Base-by-base conservation (phyloP, 2,329 filamentous ascomycete species). In the Triangularia setosa region DNA sequence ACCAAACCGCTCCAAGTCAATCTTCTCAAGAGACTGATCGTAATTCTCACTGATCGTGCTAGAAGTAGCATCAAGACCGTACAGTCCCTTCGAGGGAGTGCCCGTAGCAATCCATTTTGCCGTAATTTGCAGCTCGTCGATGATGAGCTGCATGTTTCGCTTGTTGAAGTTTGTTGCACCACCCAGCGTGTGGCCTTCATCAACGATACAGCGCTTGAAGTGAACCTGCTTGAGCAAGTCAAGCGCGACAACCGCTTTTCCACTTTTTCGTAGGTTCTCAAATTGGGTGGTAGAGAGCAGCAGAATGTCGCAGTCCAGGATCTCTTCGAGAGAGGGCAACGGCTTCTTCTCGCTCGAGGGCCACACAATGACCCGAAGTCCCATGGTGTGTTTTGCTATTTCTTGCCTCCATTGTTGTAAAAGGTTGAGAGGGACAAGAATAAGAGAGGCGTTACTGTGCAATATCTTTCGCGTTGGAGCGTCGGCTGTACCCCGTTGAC, bases 71-170 rank as follows among this genome's bases (percentile, higher is more conserved):
- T 92, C 87, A 0, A 92, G 83, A 0, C 93, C 92, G 63, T 92
- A 91, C 0, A 97, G 79, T 9, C 93, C 91, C 67, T 88, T 89
- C 0, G 93, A 92, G 2, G 94, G 94, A 0, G 94, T 98, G 63
- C 94, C 94, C 0, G 91, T 96, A 0, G 97, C 90, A 3, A 96
- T 87, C 94, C 94, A 97, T 9, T 90, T 86, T 18, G 91, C 85
- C 56, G 92, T 88, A 16, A 92, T 79, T 11, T 82, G 77, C n/a
- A 90, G 74, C 12, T 74, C 74, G 18, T 87, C 82, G 1, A 88
- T 74, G 1, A 81, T 79, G 2, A 79, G 72, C 21, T 85, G 77
- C 4, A 87, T 71, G 48, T 83, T 80, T 54, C 87, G 92, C 69
- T 81, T 86, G 60, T 79, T 80, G 9, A 79, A 79, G 5, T 77